Conservation (phyloP, 305 asterid species). For the Solanum hybrid region DNA sequence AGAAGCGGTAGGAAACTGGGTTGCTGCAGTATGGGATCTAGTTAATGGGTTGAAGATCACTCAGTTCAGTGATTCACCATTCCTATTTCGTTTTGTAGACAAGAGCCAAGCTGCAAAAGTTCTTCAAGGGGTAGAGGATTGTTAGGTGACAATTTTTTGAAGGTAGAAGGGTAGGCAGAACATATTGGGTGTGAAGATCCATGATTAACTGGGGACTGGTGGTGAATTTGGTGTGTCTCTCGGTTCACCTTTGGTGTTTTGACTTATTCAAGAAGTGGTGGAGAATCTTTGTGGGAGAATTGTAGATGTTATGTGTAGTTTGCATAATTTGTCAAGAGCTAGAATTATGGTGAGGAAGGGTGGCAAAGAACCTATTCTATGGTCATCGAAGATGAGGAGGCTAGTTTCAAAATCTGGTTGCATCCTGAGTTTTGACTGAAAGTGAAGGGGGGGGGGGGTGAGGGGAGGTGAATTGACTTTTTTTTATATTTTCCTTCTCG, state of each 20-base stretch:
- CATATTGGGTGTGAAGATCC: not conserved
- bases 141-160: not conserved
- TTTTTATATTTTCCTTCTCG: not conserved
- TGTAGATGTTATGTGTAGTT: not conserved
- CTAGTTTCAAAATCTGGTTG: not conserved
- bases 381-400: not conserved
- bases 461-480: not conserved
- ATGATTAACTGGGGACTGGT: not conserved
- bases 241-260: not conserved
- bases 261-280: not conserved
- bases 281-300: not conserved
- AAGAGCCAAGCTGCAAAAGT: not conserved
- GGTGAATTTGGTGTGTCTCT: not conserved
- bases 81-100: not conserved
- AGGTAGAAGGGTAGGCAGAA: not conserved
- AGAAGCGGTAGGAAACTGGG: not conserved
- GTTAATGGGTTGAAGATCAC: not conserved
- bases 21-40: not conserved
- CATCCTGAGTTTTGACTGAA: not conserved
- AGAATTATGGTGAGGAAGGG: not conserved
- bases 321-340: not conserved
- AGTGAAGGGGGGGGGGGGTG: not conserved
- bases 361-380: not conserved
- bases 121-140: not conserved
- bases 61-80: not conserved